These are phyloP conservation scores for Komagataella populi DNA, from an alignment of 805 yeast genomes.

Conservation along the genomic window DNA sequence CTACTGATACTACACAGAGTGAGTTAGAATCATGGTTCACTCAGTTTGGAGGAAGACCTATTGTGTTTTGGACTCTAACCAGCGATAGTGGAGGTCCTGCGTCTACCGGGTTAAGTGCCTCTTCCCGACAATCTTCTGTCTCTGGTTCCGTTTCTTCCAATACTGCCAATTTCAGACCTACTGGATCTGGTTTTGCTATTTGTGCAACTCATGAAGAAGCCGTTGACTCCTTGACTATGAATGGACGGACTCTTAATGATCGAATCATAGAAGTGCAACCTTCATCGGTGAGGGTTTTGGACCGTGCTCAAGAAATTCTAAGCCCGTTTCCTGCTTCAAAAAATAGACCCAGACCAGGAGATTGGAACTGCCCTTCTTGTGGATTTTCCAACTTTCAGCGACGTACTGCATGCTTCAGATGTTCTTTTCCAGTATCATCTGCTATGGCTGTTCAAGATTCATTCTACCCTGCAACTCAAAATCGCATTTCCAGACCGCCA, in stretches of 20 bases:
- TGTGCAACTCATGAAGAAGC: constrained; percentile 83
- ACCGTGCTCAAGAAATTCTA: constrained; percentile 68
- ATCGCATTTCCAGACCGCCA: not conserved
- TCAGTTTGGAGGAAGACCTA: constrained; percentile 73
- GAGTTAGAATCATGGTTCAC: constrained; percentile 88
- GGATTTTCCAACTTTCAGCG: constrained; percentile 92
- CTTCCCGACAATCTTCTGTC: constrained; percentile 22
- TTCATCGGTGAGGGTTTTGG: constrained; percentile 64
- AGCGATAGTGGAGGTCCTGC: constrained; percentile 27
- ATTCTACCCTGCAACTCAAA: constrained; percentile 3
- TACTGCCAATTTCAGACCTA: constrained; percentile 19
- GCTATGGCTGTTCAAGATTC: constrained; percentile 59
- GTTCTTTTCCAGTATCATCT: constrained; percentile 75
- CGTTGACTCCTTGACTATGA: constrained; percentile 59
- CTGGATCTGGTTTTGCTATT: constrained; percentile 70
- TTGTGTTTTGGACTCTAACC: constrained; percentile 73
- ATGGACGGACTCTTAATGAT: constrained; percentile 64
- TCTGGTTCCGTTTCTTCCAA: constrained; percentile 37
- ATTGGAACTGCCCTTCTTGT: constrained; percentile 96
- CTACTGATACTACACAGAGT: constrained; percentile 78
- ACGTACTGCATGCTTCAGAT: constrained; percentile 86
- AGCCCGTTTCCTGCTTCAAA: constrained; percentile 75
- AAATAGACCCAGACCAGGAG: constrained; percentile 91
- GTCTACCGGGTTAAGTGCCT: constrained; percentile 12
- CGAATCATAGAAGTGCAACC: constrained; percentile 77